Base-by-base conservation (phyloP, 306 rosid species). In the Ochetophila trinervis region DNA sequence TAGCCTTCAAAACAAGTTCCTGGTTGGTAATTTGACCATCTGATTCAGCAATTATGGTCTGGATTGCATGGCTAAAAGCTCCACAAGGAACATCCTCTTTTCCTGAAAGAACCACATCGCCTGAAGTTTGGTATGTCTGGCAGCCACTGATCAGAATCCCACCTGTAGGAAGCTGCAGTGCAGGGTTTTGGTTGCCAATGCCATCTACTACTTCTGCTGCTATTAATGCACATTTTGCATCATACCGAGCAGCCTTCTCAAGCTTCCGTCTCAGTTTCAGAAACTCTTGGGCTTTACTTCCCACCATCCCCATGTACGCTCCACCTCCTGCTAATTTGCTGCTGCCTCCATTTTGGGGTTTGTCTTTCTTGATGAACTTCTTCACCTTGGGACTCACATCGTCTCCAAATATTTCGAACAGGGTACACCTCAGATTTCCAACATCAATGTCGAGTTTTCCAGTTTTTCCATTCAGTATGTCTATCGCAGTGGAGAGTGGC, bases 371-470 rank as follows among this genome's bases (percentile, higher is more conserved):
- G 86, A 80, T 75, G 82, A 88, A 88, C 65, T 76, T 85, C 80
- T 88, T 88, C 66, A 91, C 95, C 78, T 85, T 87, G 19, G 97
- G 95, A 60, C 88, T 86, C 13, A 91, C 83, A 49, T 91, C 96
- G 11, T 88, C 88, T 14, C 91, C 89, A 0, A 88, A 88, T 18
- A 74, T 47, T 62, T 83, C 74, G 49, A 82, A 88, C 2, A 93
- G 96, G 6, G 97, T 76, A 10, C 94, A 96, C 67, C 99, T 84
- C 69, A 93, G 67, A 75, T 90, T 81, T 44, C 97, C 99, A 5
- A 93, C 94, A 63, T 87, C 90, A 60, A 90, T 93, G 73, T 93
- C 91, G 6, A 81, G 86, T 66, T 87, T 90, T 0, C 99, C 99
- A 23, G 99, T 93, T 74, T 90, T 86, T 77, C 90, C 90, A 86